Evolutionary conservation across 805 yeast genomes (phyloP), one percentile per base, ranked within the genome.

Genomic region (Pichia cephalocereana): DNA sequence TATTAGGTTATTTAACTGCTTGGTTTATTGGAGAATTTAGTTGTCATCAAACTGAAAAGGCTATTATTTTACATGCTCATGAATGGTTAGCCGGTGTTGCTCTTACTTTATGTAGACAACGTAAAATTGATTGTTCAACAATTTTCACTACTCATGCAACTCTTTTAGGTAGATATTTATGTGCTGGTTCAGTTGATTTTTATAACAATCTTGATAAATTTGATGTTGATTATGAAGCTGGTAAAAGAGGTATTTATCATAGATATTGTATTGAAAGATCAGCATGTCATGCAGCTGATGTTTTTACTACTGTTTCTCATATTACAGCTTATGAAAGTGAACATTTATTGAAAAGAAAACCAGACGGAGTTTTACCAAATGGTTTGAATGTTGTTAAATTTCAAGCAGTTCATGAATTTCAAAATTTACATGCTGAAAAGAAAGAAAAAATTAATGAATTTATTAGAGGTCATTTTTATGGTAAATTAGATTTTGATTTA

Each of bases 81-180:
- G 99, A 91, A 70, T 91, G 99, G 99, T 76, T 91, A 50, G 97
- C 99, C 2, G 97, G 98, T 57, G 89, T 93, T 42, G 96, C 96
- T 0, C 71, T 93, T 51, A 97, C 99, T 0, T 72, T 91, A 49
- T 89, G 96, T 65, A 75, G 96, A 60, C 87, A 87, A 66, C 80
- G 98, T 60, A 78, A 88, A 59, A 83, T 91, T 50, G 99, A 91
- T 61, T 89, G 88, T 51, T 88, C 96, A 50, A 90, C 99, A 27
- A 84, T 91, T 54, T 91, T 91, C 74, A 91, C 99, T 38, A 91
- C 99, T 23, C 99, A 91, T 67, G 99, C 99, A 4, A 91, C 99
- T 11, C 71, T 91, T 53, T 75, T 93, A 55, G 99, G 99, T 40
- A 80, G 99, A 57, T 91, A 91, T 64, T 69, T 91, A 53, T 91